Base-by-base conservation (phyloP, 208 protist species). In the Strigomonas galati region DNA sequence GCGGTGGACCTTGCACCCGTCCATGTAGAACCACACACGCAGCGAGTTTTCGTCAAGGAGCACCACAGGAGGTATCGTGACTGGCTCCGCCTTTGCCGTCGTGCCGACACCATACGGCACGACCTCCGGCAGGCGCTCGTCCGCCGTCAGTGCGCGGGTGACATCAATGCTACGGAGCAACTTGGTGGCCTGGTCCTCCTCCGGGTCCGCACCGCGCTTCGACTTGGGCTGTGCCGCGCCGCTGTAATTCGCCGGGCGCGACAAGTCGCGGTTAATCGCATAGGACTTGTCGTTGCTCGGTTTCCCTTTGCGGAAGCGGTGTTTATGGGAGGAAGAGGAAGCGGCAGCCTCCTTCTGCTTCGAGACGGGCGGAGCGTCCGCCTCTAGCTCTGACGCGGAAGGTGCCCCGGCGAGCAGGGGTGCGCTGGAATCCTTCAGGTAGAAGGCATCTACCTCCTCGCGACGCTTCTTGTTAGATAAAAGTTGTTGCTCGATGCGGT, bases 141-240 rank as follows among this genome's bases (percentile, higher is more conserved):
- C 72, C 1, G 65, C 74, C 19, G 71, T 52, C 12, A 94, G 76
- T 0, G 77, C 81, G 3, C 73, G 81, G 27, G 84, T 93, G 62
- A 95, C 82, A 67, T 95, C 89, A 19, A 95, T 86, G 57, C 74
- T 68, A 51, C 89, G 76, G 60, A 95, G 79, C 62, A 76, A 77
- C 26, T 69, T 71, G 28, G 89, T 91, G 17, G 84, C 86, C 62
- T 95, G 85, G 72, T 95, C 89, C 30, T 87, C 85, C 51, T 89
- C 84, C 12, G 71, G 67, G 10, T 71, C 69, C 21, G 55, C n/a
- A 1, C 75, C 56, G 6, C 69, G 58, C 0, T 62, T 73, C 14
- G 10, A 2, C 43, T 67, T 65, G 54, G 30, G 40, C 21, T 32
- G 24, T 10, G 64, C 54, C 27, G 67, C 62, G 19, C 73, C 71